phyloP scores from a whole-genome alignment of 164 flowering plant species.

The Nymphaea thermarum region DNA sequence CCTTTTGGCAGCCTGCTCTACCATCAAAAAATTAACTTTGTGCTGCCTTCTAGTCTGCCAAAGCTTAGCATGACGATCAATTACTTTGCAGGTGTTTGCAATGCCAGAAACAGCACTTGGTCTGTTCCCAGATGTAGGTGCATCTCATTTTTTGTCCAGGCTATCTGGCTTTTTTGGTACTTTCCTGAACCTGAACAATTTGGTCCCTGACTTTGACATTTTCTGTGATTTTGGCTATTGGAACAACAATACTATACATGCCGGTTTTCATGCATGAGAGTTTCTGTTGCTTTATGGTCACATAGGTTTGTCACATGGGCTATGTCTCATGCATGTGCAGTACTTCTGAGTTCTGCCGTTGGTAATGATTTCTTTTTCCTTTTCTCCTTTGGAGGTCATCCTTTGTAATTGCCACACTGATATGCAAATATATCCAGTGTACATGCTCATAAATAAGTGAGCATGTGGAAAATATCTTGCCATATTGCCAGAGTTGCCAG shows the following conservation, averaged over 20 bases:
- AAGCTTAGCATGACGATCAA: too few relatives aligned
- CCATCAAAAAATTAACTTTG: too few relatives aligned
- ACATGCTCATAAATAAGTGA: too few relatives aligned
- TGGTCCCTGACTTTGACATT: background rate
- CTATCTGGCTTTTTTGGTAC: slow-evolving; percentile 88
- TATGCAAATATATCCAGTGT: too few relatives aligned
- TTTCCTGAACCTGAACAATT: background rate
- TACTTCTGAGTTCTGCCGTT: background rate
- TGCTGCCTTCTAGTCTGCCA: too few relatives aligned
- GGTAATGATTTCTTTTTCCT: too few relatives aligned
- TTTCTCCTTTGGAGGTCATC: too few relatives aligned
- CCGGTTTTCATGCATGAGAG: background rate
- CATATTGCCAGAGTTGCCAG: too few relatives aligned
- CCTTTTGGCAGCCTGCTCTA: too few relatives aligned
- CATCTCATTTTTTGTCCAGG: slow-evolving; percentile 76
- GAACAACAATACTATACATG: background rate
- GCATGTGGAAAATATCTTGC: too few relatives aligned
- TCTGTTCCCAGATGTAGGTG: slow-evolving; percentile 87
- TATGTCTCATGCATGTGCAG: background rate
- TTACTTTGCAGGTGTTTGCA: slow-evolving; percentile 64
- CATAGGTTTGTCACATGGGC: background rate
- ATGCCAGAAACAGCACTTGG: slow-evolving; percentile 96
- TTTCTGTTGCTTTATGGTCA: too few relatives aligned
- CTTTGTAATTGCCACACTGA: too few relatives aligned
- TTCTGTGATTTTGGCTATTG: background rate